Evolutionary conservation across 1,284 basidiomycete species (phyloP), one percentile per base, ranked within the genome.

Genomic region (Trametes versicolor): DNA sequence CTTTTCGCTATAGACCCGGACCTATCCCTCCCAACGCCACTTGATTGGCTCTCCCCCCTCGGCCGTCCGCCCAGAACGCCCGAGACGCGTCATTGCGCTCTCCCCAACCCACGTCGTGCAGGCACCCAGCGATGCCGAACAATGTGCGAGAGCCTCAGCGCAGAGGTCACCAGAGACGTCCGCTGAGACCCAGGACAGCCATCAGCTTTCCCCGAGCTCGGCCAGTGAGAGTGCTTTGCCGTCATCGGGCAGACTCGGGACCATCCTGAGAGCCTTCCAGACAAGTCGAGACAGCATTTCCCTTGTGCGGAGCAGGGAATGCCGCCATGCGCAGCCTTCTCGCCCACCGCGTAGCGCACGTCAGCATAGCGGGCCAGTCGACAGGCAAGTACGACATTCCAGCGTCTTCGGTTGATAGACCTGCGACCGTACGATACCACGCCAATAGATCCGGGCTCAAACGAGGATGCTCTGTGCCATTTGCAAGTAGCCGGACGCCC

Each of bases 1-100:
- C 61, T 70, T 70, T 70, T 67, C 58, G 68, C 68, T 53, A 70
- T 70, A 63, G 68, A 67, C 68, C 55, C 54, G 54, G 39, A 23
- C 37, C 25, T 47, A 52, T n/a, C 58, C 45, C 63, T 60, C 63
- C 68, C 60, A 65, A 45, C 65, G 52, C 68, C 60, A 57, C 64
- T 36, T 63, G 65, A 66, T 69, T 69, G 62, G 64, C 53, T 58
- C 57, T 49, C 47, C 57, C 49, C 50, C 51, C 45, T 32, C 56
- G 48, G 57, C 9, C 43, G 34, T 47, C 54, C 58, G 49, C 29
- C 63, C 57, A 60, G 63, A 60, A 57, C 54, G 63, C 43, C 63
- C 49, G 47, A 60, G 51, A 58, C 51, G 51, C 62, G 53, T 59
- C 57, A 50, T 32, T 21, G 36, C 37, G 43, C 41, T 32, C 53